Conservation (phyloP, 345 rosid species). For the Anacardium occidentale region DNA sequence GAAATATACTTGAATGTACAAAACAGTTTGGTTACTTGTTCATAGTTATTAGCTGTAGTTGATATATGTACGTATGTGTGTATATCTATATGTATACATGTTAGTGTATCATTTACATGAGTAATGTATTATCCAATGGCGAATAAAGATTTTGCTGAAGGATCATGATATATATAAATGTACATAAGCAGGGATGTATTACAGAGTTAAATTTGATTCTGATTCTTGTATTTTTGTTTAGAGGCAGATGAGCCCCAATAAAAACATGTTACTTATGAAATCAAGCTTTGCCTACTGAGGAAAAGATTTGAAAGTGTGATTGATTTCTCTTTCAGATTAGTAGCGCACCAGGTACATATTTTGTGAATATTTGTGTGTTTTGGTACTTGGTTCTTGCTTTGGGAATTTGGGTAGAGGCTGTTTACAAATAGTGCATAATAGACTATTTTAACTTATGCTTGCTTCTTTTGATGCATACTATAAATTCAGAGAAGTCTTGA, state of each 20-base stretch:
- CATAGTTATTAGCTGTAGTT: constrained; percentile 35
- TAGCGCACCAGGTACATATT: too few relatives aligned
- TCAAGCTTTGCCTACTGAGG: background rate
- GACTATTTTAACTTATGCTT: too few relatives aligned
- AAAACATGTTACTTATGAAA: background rate
- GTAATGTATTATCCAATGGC: constrained; percentile 13
- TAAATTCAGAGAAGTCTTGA: too few relatives aligned
- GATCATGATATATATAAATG: constrained; percentile 15
- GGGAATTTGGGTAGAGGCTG: too few relatives aligned
- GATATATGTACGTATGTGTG: constrained; percentile 7
- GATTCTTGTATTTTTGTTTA: constrained; percentile 8
- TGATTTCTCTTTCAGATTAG: background rate
- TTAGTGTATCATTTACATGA: constrained; percentile 12
- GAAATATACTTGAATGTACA: constrained; percentile 38
- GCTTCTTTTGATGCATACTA: too few relatives aligned
- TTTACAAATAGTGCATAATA: too few relatives aligned
- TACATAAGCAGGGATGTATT: constrained; percentile 30
- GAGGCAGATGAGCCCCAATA: constrained; percentile 15
- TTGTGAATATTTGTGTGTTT: too few relatives aligned
- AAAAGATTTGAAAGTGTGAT: background rate
- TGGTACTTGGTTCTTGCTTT: too few relatives aligned
- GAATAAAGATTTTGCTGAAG: constrained; percentile 22
- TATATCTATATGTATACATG: background rate
- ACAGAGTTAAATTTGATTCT: constrained; percentile 15
- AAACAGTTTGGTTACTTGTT: constrained; percentile 58